Base-by-base conservation (phyloP, 305 asterid genomes). In the Rubia balearica region DNA sequence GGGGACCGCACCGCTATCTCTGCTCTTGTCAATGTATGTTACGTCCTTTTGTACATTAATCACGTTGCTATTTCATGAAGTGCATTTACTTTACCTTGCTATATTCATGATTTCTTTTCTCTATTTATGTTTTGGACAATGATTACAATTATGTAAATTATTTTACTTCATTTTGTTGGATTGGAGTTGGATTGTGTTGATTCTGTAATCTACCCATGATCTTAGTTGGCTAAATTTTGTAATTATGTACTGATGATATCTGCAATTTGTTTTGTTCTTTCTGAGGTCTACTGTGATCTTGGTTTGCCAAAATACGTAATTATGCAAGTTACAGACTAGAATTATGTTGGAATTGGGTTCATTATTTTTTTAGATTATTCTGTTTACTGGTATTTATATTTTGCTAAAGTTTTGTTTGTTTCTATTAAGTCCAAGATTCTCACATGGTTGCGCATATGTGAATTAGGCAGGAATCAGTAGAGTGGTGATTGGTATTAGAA, bases 401-500 rank as follows among this genome's bases (percentile, higher is more conserved):
- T 64, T 38, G 67, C 19, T 36, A 2, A 14, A 33, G 33, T 63
- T 56, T 8, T 16, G 14, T 65, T 10, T 16, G 8, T 9, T n/a
- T 65, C 36, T 63, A 3, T 63, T 70, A 49, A 70, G 62, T 72
- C 40, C 43, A 61, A 72, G 76, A 14, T 11, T 75, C 67, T 27
- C 53, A 70, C 73, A 66, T 65, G 71, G 73, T 53, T 78, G 63
- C 13, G 66, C 75, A 63, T 53, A 70, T 83, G 40, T 81, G 74
- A 74, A 63, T 80, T 80, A 94, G 99, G 96, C 99, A 77, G 97
- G 92, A 73, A 79, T 94, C 71, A 68, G 74, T 51, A 91, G 97
- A 84, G 97, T 94, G 74, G 97, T 94, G 66, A 76, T 94, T 71
- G 99, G 99, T 68, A 89, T 94, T 57, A 85, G 99, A 70, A 96